These are phyloP conservation scores for Hypsizygus marmoreus DNA, from an alignment of 768 basidiomycete genomes.

Conservation along the genomic window DNA sequence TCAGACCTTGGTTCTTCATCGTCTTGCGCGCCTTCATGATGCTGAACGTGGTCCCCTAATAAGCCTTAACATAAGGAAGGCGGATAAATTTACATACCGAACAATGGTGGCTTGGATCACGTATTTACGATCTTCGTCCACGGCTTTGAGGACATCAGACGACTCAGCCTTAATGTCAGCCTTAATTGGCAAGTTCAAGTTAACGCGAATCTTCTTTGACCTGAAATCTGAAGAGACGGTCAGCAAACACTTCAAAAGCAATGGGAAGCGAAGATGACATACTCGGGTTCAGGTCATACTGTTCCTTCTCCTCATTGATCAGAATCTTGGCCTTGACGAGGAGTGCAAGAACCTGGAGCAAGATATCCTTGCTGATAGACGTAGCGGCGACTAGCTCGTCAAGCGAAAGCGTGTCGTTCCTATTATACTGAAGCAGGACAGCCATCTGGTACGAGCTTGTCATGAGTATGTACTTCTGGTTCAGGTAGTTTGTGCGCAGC, in stretches of 20 bases:
- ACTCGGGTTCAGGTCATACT: constrained; percentile 90
- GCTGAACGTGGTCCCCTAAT: constrained; percentile 35
- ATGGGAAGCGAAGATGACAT: constrained; percentile 15
- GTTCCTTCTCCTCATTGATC: constrained; percentile 84
- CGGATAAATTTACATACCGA: constrained; percentile 42
- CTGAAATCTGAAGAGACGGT: constrained; percentile 66
- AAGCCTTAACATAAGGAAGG: neutral
- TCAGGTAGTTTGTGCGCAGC: constrained; percentile 89
- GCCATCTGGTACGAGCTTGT: constrained; percentile 97
- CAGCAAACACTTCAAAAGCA: constrained; percentile 5
- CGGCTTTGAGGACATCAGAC: constrained; percentile 89
- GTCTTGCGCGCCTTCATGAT: constrained; percentile 97
- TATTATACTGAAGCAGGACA: constrained; percentile 94
- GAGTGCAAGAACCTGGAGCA: constrained; percentile 72
- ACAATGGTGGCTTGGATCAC: constrained; percentile 96
- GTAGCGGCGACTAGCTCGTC: constrained; percentile 83
- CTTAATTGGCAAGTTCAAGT: constrained; percentile 91
- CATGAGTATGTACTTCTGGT: constrained; percentile 96
- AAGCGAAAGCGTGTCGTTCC: constrained; percentile 82
- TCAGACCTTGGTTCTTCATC: constrained; percentile 91
- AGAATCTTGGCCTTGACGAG: constrained; percentile 90
- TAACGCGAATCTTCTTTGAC: constrained; percentile 94
- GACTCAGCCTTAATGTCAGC: constrained; percentile 93
- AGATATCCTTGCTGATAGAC: constrained; percentile 75
- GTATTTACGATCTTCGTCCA: constrained; percentile 98